Percentiles rank a stretch among this genome's conserved stretches.
Evolutionary conservation across 768 basidiomycete genomes (phyloP).

Genomic region (Paxillus involutus): DNA sequence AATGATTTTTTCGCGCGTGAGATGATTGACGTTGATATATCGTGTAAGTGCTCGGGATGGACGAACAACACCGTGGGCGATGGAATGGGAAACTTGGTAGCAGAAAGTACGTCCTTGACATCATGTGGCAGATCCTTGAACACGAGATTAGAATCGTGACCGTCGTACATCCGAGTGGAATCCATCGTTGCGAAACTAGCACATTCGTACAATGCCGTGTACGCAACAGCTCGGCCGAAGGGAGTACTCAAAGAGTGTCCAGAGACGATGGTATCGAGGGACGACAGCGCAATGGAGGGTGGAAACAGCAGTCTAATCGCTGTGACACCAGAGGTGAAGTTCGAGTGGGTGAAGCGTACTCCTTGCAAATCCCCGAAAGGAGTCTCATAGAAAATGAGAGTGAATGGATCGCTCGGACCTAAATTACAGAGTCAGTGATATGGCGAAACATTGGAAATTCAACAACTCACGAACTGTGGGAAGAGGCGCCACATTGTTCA

Average conservation of each 20-base stretch:
- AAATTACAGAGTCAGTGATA: conserved; percentile 1
- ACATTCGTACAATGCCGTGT: conserved; percentile 75
- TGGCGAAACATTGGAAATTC: background rate
- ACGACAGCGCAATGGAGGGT: conserved; percentile 60
- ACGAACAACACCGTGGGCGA: conserved; percentile 81
- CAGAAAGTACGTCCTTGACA: conserved; percentile 48
- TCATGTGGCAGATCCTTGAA: conserved; percentile 24
- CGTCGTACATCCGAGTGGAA: conserved; percentile 51
- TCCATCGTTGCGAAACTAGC: conserved; percentile 68
- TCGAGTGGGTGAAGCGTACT: conserved; percentile 76
- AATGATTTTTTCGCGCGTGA: conserved; percentile 53
- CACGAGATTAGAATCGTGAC: conserved; percentile 28
- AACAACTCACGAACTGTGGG: conserved; percentile 51
- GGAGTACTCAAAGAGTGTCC: conserved; percentile 71
- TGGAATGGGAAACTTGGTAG: conserved; percentile 55
- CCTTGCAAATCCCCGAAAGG: conserved; percentile 54
- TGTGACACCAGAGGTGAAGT: conserved; percentile 87
- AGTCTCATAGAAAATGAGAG: conserved; percentile 62
- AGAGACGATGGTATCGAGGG: conserved; percentile 78
- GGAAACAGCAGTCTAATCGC: conserved; percentile 77
- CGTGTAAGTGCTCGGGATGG: conserved; percentile 59
- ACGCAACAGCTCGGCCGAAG: conserved; percentile 78
- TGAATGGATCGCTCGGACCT: conserved; percentile 58
- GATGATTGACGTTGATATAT: conserved; percentile 53
- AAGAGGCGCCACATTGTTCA: conserved; percentile 41